phyloP scores from a whole-genome alignment of 192 early-diverging fungal species.

The Linnemannia schmuckeri region DNA sequence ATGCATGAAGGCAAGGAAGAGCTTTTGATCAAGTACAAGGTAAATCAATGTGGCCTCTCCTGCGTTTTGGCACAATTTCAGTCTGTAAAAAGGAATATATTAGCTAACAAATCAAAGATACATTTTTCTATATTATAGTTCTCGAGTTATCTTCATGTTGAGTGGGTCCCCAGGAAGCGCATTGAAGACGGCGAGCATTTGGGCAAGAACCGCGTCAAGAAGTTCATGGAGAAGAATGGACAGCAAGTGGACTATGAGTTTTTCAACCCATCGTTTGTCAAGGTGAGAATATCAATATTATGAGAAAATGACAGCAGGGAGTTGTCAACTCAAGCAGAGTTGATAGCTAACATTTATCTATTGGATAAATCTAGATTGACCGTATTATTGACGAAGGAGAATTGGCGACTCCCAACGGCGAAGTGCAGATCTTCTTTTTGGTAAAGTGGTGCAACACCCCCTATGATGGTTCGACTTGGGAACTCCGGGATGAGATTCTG shows the following conservation, averaged over 20 bases:
- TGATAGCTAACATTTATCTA: background rate
- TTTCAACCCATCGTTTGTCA: conserved; percentile 75
- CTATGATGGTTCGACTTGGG: conserved; percentile 86
- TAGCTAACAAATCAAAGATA: background rate
- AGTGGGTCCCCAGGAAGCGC: conserved; percentile 73
- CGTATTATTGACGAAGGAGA: conserved; percentile 90
- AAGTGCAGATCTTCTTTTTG: conserved; percentile 73
- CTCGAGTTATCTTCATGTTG: conserved; percentile 78
- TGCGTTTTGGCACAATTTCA: background rate
- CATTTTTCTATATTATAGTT: conserved; percentile 54
- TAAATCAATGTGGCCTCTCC: conserved; percentile 18
- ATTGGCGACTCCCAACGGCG: conserved; percentile 63
- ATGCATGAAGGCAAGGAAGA: conserved; percentile 69
- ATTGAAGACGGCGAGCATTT: conserved; percentile 66
- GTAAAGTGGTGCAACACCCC: conserved; percentile 82
- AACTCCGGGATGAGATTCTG: conserved; percentile 62
- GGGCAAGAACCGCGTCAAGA: conserved; percentile 79
- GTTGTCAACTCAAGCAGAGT: background rate
- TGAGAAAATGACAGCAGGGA: background rate
- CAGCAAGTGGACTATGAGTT: conserved; percentile 66
- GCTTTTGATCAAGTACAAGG: conserved; percentile 87
- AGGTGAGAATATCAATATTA: conserved; percentile 53
- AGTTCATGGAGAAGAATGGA: conserved; percentile 77
- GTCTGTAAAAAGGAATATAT: background rate
- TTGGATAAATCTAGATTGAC: conserved; percentile 68